Conservation (phyloP, 768 basidiomycete species). For the Lyophyllum shimeji region DNA sequence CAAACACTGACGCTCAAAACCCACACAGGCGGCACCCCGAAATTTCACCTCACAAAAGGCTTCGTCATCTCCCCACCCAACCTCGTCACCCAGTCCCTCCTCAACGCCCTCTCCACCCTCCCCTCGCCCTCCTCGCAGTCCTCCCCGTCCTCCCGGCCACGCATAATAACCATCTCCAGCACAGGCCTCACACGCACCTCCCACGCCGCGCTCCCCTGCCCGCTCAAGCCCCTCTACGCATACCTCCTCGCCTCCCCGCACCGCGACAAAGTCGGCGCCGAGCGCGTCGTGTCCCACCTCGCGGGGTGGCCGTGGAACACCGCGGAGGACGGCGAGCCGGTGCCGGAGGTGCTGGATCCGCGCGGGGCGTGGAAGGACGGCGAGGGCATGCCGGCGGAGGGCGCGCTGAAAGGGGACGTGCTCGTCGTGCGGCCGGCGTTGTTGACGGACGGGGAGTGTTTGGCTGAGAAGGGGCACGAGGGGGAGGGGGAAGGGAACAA, state of each 20-base stretch:
- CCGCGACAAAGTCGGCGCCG: slow-evolving; percentile 60
- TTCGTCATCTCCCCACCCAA: slow-evolving; percentile 47
- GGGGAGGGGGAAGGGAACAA: background rate
- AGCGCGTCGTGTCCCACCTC: slow-evolving; percentile 47
- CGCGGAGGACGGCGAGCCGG: slow-evolving; percentile 36
- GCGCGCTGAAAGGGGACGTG: slow-evolving; percentile 39
- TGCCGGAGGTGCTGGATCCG: slow-evolving; percentile 38
- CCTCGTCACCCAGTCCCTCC: slow-evolving; percentile 56
- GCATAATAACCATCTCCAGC: slow-evolving; percentile 54
- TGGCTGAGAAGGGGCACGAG: slow-evolving; percentile 30
- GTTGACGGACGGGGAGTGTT: slow-evolving; percentile 56
- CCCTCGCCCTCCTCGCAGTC: too few relatives aligned
- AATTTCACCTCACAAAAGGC: slow-evolving; percentile 48
- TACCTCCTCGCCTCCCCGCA: slow-evolving; percentile 46
- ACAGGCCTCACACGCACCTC: slow-evolving; percentile 48
- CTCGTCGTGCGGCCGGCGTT: slow-evolving; percentile 58
- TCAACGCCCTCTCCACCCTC: slow-evolving; percentile 56
- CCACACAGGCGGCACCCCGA: slow-evolving; percentile 43
- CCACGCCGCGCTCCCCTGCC: slow-evolving; percentile 44
- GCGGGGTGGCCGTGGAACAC: slow-evolving; percentile 52
- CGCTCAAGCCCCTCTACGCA: slow-evolving; percentile 48
- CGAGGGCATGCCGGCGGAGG: slow-evolving; percentile 40
- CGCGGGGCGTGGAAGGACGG: slow-evolving; percentile 41
- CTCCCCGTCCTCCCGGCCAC: slow-evolving; percentile 41
- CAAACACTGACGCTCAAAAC: background rate